Base-by-base conservation (phyloP, 345 rosid species). In the Limnanthes douglasii region DNA sequence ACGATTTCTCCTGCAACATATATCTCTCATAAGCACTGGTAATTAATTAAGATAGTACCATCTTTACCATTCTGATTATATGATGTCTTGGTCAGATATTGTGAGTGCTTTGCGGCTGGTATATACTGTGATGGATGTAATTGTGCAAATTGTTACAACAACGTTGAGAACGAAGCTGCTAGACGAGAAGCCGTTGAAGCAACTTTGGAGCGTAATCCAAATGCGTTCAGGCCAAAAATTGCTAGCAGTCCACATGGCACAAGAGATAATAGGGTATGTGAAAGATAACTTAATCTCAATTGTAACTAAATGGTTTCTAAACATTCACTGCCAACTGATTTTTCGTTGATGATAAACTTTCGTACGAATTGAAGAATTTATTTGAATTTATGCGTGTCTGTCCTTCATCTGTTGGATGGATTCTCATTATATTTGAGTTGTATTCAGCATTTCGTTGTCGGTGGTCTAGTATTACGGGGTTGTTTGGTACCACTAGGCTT, bases 61-160 rank as follows among this genome's bases (percentile, higher is more conserved):
- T n/a, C n/a, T n/a, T n/a, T n/a, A n/a, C n/a, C n/a, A n/a, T n/a
- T n/a, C n/a, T n/a, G n/a, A n/a, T 30, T 13, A 5, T 41, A 22
- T 9, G 8, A 46, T 59, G 43, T 31, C 28, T 43, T 63, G 42
- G 15, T 32, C 61, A 92, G 99, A 69, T 92, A 92, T 30, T 85
- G 99, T 48, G 99, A 92, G 43, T 92, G 96, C 64, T 92, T 92
- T 68, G 93, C 99, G 31, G 75, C 99, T 31, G 99, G 93, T 48
- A 68, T 70, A 34, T 92, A 85, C 54, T 85, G 99, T 66, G 94
- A 92, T 57, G 96, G 94, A 21, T 92, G 99, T 78, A 92, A 92
- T 59, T 92, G 95, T 62, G 65, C 57, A 32, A 81, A 81, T 53
- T 92, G 99, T 59, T 72, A 62, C 61, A 92, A 92, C 67, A 92